Base-by-base conservation (phyloP, 305 asterid species). In the Fraxinus floribunda region DNA sequence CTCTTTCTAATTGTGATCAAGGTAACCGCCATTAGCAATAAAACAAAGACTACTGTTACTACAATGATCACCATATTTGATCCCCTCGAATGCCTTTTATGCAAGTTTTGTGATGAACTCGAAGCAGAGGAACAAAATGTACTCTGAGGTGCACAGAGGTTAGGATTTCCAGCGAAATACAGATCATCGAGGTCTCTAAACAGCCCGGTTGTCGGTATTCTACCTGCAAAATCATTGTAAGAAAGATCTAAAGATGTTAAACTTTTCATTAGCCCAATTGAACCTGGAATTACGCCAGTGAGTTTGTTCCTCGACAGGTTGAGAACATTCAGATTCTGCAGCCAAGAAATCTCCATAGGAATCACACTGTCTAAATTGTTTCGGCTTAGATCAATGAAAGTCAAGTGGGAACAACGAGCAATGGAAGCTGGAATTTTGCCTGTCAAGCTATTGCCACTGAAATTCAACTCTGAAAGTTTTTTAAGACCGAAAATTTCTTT, bases 201-300 rank as follows among this genome's bases (percentile, higher is more conserved):
- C 38, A 92, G 89, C 1, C 98, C 98, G 2, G 74, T 78, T 0
- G 79, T 64, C 0, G 98, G 99, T 75, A 87, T 83, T 36, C 83
- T 46, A 1, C 98, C 98, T 0, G 94, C 87, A 60, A 95, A 90
- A 57, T 88, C 92, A 11, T 95, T 95, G 84, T 86, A 90, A 2
- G 98, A 94, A 74, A 95, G 92, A 60, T 95, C 99, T 34, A 95
- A 84, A 7, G 87, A 86, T 0, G 99, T 95, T 20, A 95, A 46
- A 79, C 97, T 89, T 76, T 85, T 89, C 97, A 93, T 88, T 3
- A 82, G 64, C 18, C 99, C 98, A 0, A 95, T 85, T 62, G 91
- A 97, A 2, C 83, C 87, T 0, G 97, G 98, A 76, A 95, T 91
- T 20, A 75, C 82, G 0, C 98, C 98, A 3, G 78, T 79, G 16